phyloP scores from a whole-genome alignment of 345 rosid species.

The Hypericum androsaemum region DNA sequence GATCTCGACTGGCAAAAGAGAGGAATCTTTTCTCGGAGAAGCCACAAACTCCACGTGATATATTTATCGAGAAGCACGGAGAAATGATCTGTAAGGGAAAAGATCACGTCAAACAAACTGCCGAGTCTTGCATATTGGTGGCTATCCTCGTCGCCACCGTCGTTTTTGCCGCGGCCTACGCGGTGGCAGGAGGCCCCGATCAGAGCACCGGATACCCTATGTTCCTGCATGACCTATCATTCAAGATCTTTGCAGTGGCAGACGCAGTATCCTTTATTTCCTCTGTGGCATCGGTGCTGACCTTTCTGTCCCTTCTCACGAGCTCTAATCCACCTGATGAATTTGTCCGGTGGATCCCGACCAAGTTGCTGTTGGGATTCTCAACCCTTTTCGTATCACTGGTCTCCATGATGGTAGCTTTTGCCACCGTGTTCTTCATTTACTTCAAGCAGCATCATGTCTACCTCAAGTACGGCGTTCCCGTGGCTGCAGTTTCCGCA shows the following conservation, averaged over 20 bases:
- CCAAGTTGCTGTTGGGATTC: slow-evolving; percentile 16
- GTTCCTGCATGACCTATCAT: slow-evolving; percentile 11
- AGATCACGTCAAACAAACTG: slow-evolving; percentile 13
- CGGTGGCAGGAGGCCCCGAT: slow-evolving; percentile 14
- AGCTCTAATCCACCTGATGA: slow-evolving; percentile 7
- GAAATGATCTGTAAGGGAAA: slow-evolving; percentile 1
- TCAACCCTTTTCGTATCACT: slow-evolving; percentile 18
- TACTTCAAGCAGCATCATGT: too few relatives aligned
- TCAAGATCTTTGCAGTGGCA: slow-evolving; percentile 15
- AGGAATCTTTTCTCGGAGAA: too few relatives aligned
- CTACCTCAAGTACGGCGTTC: too few relatives aligned
- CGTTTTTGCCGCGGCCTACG: slow-evolving; percentile 13
- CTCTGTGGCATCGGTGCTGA: slow-evolving; percentile 24
- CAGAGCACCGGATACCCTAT: slow-evolving; percentile 11
- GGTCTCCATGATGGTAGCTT: slow-evolving; percentile 15
- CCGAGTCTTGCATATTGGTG: slow-evolving; percentile 21
- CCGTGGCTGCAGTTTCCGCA: too few relatives aligned
- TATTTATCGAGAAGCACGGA: not conserved
- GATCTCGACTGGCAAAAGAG: too few relatives aligned
- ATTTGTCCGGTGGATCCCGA: slow-evolving; percentile 12
- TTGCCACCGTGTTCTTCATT: not conserved
- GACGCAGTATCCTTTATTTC: slow-evolving; percentile 11
- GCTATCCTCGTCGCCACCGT: slow-evolving; percentile 17
- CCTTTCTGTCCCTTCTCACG: slow-evolving; percentile 23
- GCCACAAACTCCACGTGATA: too few relatives aligned